Base-by-base conservation (phyloP, 768 basidiomycete genomes). In the Crucibulum laeve region DNA sequence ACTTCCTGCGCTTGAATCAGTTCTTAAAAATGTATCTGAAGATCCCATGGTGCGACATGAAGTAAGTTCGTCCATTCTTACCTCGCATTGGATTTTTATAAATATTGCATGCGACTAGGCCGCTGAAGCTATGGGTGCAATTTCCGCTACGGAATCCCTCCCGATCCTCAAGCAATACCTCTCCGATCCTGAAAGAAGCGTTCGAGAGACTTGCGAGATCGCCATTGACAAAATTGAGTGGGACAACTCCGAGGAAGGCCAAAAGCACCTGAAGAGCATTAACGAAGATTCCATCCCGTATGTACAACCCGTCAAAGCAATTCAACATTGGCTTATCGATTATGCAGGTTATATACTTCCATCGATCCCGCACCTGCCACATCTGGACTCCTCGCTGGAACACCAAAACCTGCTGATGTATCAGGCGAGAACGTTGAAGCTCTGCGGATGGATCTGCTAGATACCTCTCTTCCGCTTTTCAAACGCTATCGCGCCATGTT, bases 11-110 rank as follows among this genome's bases (percentile, higher is more conserved):
- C 79, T 99, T 4, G 86, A 90, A 58, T 63, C 69, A 2, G 88
- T 94, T 4, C 74, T 99, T 26, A 70, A 76, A 49, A 72, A 92
- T 56, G 58, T 61, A 30, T 57, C 70, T 14, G 85, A 94, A 59
- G 87, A 95, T 61, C 84, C 91, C 0, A 99, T 99, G 96, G 96
- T 98, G 48, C 74, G 96, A 43, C 96, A 99, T 67, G 96, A 99
- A 77, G 91, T 89, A 52, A 46, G 71, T 41, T 28, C 24, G 34
- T n/a, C 23, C 25, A 23, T 25, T 37, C 40, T 40, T 34, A 46
- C n/a, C 44, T 48, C 21, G 24, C n/a, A 25, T 26, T 22, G 13
- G 45, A 42, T 18, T 34, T 48, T 46, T 51, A 38, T 32, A 55
- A 46, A 46, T 44, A 42, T 40, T 51, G 49, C 50, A 37, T 50